Conservation (phyloP, 176 grass and related monocot genomes). For the Chloris gayana region DNA sequence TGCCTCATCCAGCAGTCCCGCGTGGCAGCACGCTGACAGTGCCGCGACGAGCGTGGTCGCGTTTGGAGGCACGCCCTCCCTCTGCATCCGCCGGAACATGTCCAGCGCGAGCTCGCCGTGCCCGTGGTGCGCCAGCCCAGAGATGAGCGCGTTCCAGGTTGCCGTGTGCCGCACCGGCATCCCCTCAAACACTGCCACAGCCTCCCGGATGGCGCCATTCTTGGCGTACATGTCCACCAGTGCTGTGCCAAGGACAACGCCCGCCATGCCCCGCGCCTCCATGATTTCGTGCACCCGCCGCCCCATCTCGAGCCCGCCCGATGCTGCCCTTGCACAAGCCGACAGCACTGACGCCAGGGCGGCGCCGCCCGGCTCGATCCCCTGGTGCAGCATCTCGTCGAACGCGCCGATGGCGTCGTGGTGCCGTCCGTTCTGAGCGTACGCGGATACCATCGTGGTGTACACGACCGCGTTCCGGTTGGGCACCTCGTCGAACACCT, state of each 20-base stretch:
- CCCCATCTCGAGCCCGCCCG: conserved; percentile 50
- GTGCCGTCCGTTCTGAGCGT: conserved; percentile 36
- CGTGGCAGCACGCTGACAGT: conserved; percentile 50
- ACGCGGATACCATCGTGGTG: conserved; percentile 54
- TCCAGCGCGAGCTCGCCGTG: conserved; percentile 29
- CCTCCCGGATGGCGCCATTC: conserved; percentile 44
- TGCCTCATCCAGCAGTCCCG: conserved; percentile 39
- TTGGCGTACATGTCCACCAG: conserved; percentile 63
- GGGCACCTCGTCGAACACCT: conserved; percentile 47
- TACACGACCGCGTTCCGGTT: conserved; percentile 31
- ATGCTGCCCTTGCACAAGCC: conserved; percentile 34
- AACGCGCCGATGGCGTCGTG: conserved; percentile 40
- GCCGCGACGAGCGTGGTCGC: conserved; percentile 45
- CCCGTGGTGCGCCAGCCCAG: conserved; percentile 49
- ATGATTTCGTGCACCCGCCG: conserved; percentile 51
- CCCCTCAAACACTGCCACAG: conserved; percentile 34
- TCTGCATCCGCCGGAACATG: conserved; percentile 39
- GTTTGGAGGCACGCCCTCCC: conserved; percentile 34
- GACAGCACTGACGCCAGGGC: conserved; percentile 51
- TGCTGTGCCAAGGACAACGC: conserved; percentile 54
- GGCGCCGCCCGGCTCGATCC: conserved; percentile 19
- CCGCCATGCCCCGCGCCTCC: conserved; percentile 33
- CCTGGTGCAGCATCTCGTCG: conserved; percentile 40
- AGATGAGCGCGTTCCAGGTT: conserved; percentile 59
- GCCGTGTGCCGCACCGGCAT: conserved; percentile 33